A percentile compares a stretch with the other conserved stretches of the same genome.
These are phyloP conservation scores for Fusarium sp. DNA, from an alignment of 2,329 filamentous ascomycete genomes.

Conservation along the genomic window DNA sequence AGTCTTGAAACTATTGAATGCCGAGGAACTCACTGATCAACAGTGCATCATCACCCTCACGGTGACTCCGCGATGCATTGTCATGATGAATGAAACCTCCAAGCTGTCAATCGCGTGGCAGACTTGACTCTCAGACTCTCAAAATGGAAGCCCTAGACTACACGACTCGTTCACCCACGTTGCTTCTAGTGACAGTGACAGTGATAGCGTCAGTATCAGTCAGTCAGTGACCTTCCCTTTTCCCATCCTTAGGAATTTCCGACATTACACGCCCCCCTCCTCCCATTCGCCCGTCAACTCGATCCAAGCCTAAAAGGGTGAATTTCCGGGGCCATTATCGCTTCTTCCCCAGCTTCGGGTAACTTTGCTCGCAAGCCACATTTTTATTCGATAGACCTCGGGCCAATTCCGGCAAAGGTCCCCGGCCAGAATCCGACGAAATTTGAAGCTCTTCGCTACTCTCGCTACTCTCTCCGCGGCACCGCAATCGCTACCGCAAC, in stretches of 20 bases:
- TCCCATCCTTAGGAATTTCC: constrained; percentile 2
- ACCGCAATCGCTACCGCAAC: constrained; percentile 27
- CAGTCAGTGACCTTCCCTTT: constrained; percentile 2
- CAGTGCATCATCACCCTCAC: constrained; percentile 8
- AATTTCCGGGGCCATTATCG: not conserved
- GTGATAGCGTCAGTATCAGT: not conserved
- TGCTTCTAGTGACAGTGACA: not conserved
- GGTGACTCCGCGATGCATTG: constrained; percentile 23
- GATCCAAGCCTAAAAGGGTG: constrained; percentile 7
- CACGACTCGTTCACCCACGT: constrained; percentile 29
- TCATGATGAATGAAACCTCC: constrained; percentile 24
- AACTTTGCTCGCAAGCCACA: constrained; percentile 8
- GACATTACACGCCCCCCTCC: constrained; percentile 18
- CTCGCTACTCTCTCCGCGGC: constrained; percentile 10
- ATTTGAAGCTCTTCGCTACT: not conserved
- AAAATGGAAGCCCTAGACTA: constrained; percentile 18
- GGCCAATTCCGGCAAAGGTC: constrained; percentile 13
- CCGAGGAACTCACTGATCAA: not conserved
- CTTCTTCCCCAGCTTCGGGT: constrained; percentile 27
- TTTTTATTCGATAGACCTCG: constrained; percentile 9
- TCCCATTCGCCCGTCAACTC: constrained; percentile 2
- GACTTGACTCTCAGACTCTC: constrained; percentile 1
- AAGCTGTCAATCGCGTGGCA: constrained; percentile 40
- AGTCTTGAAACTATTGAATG: constrained; percentile 14
- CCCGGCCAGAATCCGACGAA: constrained; percentile 6